Conservation (phyloP, 371 early-diverging fungal species). For the Dichotomocladium elegans region DNA sequence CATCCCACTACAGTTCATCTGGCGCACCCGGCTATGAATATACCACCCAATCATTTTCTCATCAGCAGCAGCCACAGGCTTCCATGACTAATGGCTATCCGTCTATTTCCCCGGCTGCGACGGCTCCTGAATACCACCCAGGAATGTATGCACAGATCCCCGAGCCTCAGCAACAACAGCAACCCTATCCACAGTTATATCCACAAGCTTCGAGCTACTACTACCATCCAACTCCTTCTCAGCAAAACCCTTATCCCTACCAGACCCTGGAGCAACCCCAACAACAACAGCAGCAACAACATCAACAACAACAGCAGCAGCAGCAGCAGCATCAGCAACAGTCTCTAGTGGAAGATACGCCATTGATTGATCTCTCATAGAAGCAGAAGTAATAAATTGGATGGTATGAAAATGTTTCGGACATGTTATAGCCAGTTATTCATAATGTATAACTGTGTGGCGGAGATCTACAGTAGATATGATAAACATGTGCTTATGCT, state of each 20-base stretch:
- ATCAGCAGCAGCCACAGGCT: conserved; percentile 1
- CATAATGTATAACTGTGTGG: too few relatives aligned
- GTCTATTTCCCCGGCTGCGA: not conserved
- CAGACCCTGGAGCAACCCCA: not conserved
- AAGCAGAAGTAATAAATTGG: not conserved
- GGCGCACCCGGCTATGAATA: not conserved
- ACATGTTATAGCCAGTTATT: too few relatives aligned
- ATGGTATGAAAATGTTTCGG: too few relatives aligned
- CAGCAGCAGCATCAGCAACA: conserved; percentile 6
- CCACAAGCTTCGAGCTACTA: conserved; percentile 8
- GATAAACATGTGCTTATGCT: too few relatives aligned
- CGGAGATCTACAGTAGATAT: too few relatives aligned
- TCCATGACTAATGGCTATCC: not conserved
- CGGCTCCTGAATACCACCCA: conserved; percentile 6
- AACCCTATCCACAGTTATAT: not conserved
- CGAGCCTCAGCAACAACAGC: conserved; percentile 2
- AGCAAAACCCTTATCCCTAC: conserved; percentile 8
- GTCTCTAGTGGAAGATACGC: conserved; percentile 30
- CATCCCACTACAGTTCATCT: not conserved
- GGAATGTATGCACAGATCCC: not conserved
- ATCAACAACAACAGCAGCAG: conserved; percentile 5
- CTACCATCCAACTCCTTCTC: conserved; percentile 6
- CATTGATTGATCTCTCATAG: conserved; percentile 47
- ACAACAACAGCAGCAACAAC: conserved; percentile 5
- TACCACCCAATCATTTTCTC: not conserved